These are phyloP conservation scores for Trypethelium eluteriae DNA, from an alignment of 495 filamentous ascomycete genomes.

Conservation along the genomic window DNA sequence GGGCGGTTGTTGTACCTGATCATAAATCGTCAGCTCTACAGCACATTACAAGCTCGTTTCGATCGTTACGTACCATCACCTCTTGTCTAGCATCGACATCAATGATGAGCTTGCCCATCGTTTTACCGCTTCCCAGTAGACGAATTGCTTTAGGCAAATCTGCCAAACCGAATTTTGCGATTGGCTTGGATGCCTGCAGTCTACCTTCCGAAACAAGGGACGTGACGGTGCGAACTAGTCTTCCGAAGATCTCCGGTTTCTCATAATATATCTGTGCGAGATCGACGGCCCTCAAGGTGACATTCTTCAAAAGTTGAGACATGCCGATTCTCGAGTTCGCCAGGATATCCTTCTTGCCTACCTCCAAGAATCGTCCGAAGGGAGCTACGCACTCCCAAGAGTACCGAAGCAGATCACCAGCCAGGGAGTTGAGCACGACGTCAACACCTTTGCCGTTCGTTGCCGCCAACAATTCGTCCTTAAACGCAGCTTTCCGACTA, in stretches of 20 bases:
- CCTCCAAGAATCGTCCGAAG: conserved; percentile 43
- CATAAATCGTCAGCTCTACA: background rate
- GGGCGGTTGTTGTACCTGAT: background rate
- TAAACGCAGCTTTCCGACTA: conserved; percentile 12
- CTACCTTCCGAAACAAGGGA: conserved; percentile 11
- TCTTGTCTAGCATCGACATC: conserved; percentile 25
- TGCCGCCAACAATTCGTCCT: background rate
- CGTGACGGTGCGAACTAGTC: conserved; percentile 16
- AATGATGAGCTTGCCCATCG: conserved; percentile 53
- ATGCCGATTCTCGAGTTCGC: conserved; percentile 27
- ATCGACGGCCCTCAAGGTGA: conserved; percentile 37
- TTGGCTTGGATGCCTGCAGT: background rate
- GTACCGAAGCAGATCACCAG: conserved; percentile 17
- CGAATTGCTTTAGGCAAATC: conserved; percentile 50
- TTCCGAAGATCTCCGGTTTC: conserved; percentile 24
- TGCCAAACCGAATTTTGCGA: conserved; percentile 24
- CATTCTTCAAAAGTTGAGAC: conserved; percentile 16
- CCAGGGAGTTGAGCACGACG: conserved; percentile 24
- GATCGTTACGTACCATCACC: background rate
- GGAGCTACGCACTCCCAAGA: conserved; percentile 23
- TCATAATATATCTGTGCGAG: conserved; percentile 19
- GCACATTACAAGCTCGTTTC: background rate
- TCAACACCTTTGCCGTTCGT: conserved; percentile 24
- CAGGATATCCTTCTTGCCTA: conserved; percentile 38
- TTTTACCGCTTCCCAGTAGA: conserved; percentile 46